phyloP scores from a whole-genome alignment of 176 grass and related monocot species.

The Oryza nivara region DNA sequence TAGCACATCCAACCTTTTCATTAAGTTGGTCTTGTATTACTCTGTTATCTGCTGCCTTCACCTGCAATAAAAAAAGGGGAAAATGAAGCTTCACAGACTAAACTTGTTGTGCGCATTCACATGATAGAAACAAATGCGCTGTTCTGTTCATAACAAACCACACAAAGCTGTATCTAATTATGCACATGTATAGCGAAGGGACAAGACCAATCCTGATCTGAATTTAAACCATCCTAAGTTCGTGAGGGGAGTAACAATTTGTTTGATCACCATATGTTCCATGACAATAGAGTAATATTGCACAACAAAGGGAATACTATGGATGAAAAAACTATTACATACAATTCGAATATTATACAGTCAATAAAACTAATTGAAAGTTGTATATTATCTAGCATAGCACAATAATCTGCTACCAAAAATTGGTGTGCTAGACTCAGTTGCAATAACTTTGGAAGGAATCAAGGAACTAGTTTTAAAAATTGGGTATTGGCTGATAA shows the following conservation, averaged over 20 bases:
- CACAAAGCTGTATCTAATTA: conserved; percentile 16
- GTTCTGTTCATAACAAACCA: conserved; percentile 1
- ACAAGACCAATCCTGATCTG: neutral
- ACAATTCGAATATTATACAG: neutral
- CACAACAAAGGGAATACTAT: too few species aligned
- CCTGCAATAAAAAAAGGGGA: conserved; percentile 55
- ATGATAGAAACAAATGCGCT: conserved; percentile 5
- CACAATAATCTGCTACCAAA: neutral
- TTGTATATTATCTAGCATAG: neutral
- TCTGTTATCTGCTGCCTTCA: conserved; percentile 96
- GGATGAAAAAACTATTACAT: neutral
- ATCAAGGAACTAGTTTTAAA: neutral
- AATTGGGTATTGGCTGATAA: neutral
- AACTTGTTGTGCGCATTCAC: neutral
- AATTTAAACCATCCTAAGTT: neutral
- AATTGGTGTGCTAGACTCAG: neutral
- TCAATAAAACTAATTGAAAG: neutral
- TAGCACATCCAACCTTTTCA: conserved; percentile 65
- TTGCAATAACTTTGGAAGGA: neutral
- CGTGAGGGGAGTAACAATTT: neutral
- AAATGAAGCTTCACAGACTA: conserved; percentile 30
- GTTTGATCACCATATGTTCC: neutral
- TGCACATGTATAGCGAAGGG: neutral
- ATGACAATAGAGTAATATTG: too few species aligned
- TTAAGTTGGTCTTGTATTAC: conserved; percentile 96